Evolutionary conservation across 2,329 filamentous ascomycete species (phyloP), one percentile per base, ranked within the genome.

Genomic region (Alternaria postmessia): DNA sequence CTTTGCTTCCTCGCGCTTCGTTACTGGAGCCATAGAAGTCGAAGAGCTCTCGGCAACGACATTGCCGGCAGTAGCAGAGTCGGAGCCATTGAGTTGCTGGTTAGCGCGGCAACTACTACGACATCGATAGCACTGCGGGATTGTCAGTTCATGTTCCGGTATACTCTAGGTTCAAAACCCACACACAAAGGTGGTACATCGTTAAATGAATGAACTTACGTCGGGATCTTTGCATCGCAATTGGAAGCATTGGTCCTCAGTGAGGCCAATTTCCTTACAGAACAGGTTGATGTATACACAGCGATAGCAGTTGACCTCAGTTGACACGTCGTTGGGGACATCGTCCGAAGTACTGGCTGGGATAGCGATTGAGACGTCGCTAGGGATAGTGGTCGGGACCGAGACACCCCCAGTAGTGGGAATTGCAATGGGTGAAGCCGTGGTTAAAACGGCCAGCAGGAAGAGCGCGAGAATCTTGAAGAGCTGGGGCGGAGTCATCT

Each of bases 81-180:
- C 46, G 20, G 32, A n/a, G 16, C 30, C 30, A 38, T 49, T 30
- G 8, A 36, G 18, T 22, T 36, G 30, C 12, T 34, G 30, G 32
- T 11, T 24, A 12, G 34, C 22, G 46, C 22, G 46, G 46, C 46
- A 48, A 48, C 30, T 48, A 6, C 12, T 30, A 20, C 26, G 30
- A 12, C 55, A 57, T 5, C n/a, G 38, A 24, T 52, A 5, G 30
- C 55, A 57, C 55, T 57, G 18, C 36, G 32, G 9, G 22, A 9
- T 39, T 38, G 47, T 57, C 41, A 57, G 32, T 46, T 7, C 30
- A n/a, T 24, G 8, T 44, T 16, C 28, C 44, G 28, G 16, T 24
- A 36, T 8, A 39, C 34, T 38, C 7, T 14, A 18, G 22, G 34
- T 16, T n/a, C 16, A 20, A 48, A 2, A 4, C n/a, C 6, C 18